These are phyloP conservation scores for Dionaea muscipula DNA, from an alignment of 179 eudicot genomes.

Conservation along the genomic window DNA sequence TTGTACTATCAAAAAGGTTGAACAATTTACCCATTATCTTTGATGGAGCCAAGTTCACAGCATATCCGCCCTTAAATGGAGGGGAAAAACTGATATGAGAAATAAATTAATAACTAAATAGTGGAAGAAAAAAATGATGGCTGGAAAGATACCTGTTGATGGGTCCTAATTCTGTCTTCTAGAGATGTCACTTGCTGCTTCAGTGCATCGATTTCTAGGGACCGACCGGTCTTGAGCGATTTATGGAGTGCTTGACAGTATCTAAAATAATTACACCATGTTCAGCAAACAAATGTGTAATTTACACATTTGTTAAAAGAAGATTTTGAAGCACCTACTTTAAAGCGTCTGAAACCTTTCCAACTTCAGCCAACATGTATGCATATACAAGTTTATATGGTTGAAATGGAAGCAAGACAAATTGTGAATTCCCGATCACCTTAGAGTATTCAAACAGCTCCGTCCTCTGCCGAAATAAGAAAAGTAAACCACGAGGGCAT, in stretches of 20 bases:
- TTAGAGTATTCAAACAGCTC: conserved; percentile 86
- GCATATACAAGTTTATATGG: conserved; percentile 90
- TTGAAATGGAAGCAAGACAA: conserved; percentile 59
- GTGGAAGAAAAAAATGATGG: not conserved
- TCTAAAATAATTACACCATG: conserved; percentile 27
- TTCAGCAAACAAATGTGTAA: conserved; percentile 4
- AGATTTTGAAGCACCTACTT: conserved; percentile 36
- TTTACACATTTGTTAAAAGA: not conserved
- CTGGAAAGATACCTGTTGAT: conserved; percentile 53
- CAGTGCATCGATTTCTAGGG: conserved; percentile 52
- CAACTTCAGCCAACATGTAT: conserved; percentile 93
- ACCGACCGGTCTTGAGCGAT: conserved; percentile 64
- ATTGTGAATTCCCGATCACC: conserved; percentile 86
- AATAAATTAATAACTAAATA: conserved; percentile 3
- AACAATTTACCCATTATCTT: conserved; percentile 72
- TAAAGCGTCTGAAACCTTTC: conserved; percentile 73
- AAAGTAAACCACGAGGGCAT: too few relatives aligned
- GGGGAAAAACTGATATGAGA: conserved; percentile 3
- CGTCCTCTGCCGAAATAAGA: conserved; percentile 42
- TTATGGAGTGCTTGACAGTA: conserved; percentile 73
- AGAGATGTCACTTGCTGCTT: conserved; percentile 55
- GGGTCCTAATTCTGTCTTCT: conserved; percentile 74
- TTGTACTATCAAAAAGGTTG: conserved; percentile 73
- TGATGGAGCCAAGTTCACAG: conserved; percentile 63
- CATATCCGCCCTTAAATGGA: conserved; percentile 64